A percentile compares a stretch with the other conserved stretches of the same genome.
Conservation (phyloP, 345 rosid species). For the Euphorbia lathyris region DNA sequence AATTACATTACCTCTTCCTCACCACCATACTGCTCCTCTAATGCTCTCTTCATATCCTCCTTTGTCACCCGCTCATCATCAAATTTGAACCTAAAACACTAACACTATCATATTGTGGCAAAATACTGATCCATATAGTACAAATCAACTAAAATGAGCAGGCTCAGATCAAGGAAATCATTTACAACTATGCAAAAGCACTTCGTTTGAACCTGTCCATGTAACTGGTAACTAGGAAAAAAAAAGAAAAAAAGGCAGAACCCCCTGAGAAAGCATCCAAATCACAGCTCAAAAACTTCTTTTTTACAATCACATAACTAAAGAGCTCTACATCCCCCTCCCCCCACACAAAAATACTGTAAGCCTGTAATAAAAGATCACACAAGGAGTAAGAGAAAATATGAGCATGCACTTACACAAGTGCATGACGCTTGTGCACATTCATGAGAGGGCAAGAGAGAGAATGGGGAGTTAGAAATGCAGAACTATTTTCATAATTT, state of each 20-base stretch:
- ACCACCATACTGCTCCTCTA: conserved; percentile 98
- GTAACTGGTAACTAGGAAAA: not conserved
- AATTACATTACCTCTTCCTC: conserved; percentile 70
- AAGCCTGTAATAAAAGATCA: not conserved
- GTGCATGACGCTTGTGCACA: not conserved
- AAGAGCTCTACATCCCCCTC: not conserved
- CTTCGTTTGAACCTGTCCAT: not conserved
- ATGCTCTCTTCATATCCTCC: conserved; percentile 85
- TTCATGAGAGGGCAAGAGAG: not conserved
- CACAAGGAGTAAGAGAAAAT: not conserved
- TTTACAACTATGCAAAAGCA: not conserved
- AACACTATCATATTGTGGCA: not conserved
- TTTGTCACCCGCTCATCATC: conserved; percentile 97
- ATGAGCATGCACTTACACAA: not conserved
- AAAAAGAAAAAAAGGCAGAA: not conserved
- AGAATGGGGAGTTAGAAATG: not conserved
- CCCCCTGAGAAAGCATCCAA: not conserved
- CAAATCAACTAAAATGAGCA: not conserved
- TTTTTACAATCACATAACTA: not conserved
- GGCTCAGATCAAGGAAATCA: not conserved
- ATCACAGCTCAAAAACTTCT: not conserved
- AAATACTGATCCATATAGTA: not conserved
- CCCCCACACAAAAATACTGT: not conserved
- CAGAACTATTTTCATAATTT: not conserved
- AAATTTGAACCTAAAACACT: conserved; percentile 75